Base-by-base conservation (phyloP, 2,329 filamentous ascomycete species). In the Stagonosporopsis tanaceti region DNA sequence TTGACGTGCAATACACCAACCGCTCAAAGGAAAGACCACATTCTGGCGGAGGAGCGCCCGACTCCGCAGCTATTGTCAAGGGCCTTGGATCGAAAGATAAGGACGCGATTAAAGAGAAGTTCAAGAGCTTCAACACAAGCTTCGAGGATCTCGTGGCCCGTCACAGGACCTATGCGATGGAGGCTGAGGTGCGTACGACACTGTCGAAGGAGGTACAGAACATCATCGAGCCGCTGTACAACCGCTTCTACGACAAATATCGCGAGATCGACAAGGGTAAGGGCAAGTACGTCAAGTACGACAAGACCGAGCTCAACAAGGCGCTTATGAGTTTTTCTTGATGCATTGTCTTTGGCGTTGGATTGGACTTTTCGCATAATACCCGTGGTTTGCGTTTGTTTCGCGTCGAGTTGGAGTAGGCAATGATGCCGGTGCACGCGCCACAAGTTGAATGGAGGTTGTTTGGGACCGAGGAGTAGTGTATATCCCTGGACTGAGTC, bases 191-290 rank as follows among this genome's bases (percentile, higher is more conserved):
- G 30, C 86, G 92, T 40, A 84, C 87, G 61, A 87, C 90, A 77
- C 85, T 98, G 69, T 89, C 87, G 15, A 88, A 89, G 67, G 93
- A 97, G 71, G 89, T 98, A 62, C 92, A 95, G 75, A 89, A 89
- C 68, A 92, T 97, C 79, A 89, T 99, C 53, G 94, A 98, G 79
- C 93, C 94, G 52, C 83, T 99, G 14, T 99, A 99, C 79, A 90
- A 90, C 61, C 86, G 95, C 42, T 99, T 99, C 79, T 98, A 92
- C 88, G 95, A 98, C 78, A 86, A 94, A 27, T 99, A 99, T 75
- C 93, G 97, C 75, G 95, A 98, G 78, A 88, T 98, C 63, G 94
- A 98, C 79, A 97, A 97, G 81, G 95, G 95, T 58, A 96, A 93
- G 79, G 94, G 94, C 66, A 99, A 99, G 78, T 96, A 98, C 77